A percentile compares a stretch with the other conserved stretches of the same genome.
phyloP scores from a whole-genome alignment of 2,329 filamentous ascomycete genomes.

The Pseudopyricularia javanii region DNA sequence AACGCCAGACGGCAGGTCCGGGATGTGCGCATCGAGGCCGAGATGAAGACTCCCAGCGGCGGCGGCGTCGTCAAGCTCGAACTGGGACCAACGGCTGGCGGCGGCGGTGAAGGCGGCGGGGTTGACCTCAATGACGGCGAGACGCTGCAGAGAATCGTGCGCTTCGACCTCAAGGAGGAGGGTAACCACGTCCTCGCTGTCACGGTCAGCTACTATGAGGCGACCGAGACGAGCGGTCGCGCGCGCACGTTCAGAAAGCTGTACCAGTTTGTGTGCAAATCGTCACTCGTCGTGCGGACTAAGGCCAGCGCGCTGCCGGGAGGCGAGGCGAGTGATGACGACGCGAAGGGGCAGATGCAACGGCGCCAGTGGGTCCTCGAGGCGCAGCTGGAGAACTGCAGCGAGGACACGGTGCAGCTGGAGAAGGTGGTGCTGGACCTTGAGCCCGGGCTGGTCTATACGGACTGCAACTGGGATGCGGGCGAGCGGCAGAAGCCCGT shows the following conservation, averaged over 20 bases:
- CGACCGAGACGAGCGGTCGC: conserved; percentile 54
- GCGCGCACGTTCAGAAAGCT: conserved; percentile 85
- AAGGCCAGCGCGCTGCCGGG: conserved; percentile 59
- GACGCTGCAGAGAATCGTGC: conserved; percentile 70
- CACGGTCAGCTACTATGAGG: conserved; percentile 89
- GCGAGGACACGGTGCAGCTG: conserved; percentile 69
- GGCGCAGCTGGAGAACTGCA: conserved; percentile 90
- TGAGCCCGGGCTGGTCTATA: conserved; percentile 35
- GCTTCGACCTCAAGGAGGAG: conserved; percentile 85
- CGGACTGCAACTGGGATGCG: conserved; percentile 41
- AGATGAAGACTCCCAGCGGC: conserved; percentile 81
- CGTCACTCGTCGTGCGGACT: conserved; percentile 78
- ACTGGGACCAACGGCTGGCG: conserved; percentile 31
- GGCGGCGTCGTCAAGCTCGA: conserved; percentile 49
- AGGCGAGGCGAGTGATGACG: conserved; percentile 1
- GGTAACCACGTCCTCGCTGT: conserved; percentile 89
- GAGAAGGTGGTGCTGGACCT: conserved; percentile 50
- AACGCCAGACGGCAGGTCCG: conserved; percentile 41
- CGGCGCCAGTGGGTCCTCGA: conserved; percentile 61
- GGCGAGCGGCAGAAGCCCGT: conserved; percentile 33
- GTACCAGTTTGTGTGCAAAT: conserved; percentile 92
- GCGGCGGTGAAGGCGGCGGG: conserved; percentile 12
- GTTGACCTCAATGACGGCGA: conserved; percentile 46
- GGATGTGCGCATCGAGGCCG: conserved; percentile 72
- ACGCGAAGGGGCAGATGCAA: conserved; percentile 17